Base-by-base conservation (phyloP, 306 rosid genomes). In the Vigna angularis region DNA sequence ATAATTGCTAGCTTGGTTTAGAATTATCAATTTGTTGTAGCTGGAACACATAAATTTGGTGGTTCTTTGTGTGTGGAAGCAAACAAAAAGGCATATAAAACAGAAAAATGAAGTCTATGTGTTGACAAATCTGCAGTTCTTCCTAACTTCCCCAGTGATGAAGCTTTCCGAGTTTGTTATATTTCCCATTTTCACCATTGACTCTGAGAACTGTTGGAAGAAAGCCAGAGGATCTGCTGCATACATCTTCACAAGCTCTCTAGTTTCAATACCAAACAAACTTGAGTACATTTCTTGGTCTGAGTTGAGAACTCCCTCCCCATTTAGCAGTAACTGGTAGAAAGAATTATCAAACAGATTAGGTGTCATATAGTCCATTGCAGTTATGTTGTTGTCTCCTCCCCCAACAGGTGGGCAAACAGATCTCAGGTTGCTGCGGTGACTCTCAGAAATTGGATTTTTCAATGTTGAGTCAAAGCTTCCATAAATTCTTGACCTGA, bases 161-260 rank as follows among this genome's bases (percentile, higher is more conserved):
- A 86, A 92, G 90, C 90, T 89, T 10, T 91, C 97, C 1, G 83
- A 42, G 18, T 89, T 92, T 15, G 69, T 59, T 16, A 90, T 95
- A 32, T 92, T 95, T 79, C 97, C 98, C 95, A 95, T 51, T 49
- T 87, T 95, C 73, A 90, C 92, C 97, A 92, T 95, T 5, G 98
- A 89, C 52, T 95, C 93, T 0, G 97, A 88, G 82, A 95, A 95
- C 30, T 95, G 98, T 79, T 87, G 82, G 83, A 92, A 95, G 89
- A 95, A 95, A 68, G 91, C 91, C 7, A 87, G 17, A 16, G 97
- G 50, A 1, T 90, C 98, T 4, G 74, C 71, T 16, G 98, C 98
- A 76, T 91, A 95, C 66, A 85, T 81, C 77, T 84, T 88, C 9
- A 95, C 98, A 68, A 95, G 87, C 53, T 79, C 83, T 68, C 79